Conservation (phyloP, 805 yeast species). For the Starmerella apicola region DNA sequence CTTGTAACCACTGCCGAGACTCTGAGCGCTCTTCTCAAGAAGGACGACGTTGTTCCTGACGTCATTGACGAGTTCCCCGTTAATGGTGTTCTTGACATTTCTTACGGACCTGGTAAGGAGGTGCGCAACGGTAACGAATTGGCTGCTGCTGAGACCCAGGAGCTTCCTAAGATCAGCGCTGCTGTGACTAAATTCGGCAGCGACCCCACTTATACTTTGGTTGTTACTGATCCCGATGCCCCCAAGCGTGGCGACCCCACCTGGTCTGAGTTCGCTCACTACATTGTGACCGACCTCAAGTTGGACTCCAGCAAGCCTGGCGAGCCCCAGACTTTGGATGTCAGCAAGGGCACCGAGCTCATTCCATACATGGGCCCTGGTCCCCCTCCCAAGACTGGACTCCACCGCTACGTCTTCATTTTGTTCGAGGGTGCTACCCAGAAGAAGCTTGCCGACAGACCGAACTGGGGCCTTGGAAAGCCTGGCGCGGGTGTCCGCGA, state of each 20-base stretch:
- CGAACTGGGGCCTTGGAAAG: slow-evolving; percentile 75
- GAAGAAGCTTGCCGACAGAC: slow-evolving; percentile 36
- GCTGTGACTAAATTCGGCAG: slow-evolving; percentile 41
- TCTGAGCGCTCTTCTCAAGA: slow-evolving; percentile 30
- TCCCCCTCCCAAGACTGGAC: slow-evolving; percentile 79
- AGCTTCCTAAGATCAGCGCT: slow-evolving; percentile 53
- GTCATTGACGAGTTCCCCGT: slow-evolving; percentile 26
- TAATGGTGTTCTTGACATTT: slow-evolving; percentile 41
- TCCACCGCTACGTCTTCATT: slow-evolving; percentile 74
- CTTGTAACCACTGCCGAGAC: slow-evolving; percentile 25
- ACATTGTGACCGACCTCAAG: slow-evolving; percentile 36
- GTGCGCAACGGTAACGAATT: slow-evolving; percentile 75
- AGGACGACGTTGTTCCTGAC: slow-evolving; percentile 35
- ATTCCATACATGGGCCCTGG: slow-evolving; percentile 68
- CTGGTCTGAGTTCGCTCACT: slow-evolving; percentile 84
- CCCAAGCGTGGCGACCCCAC: slow-evolving; percentile 71
- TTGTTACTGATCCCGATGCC: slow-evolving; percentile 88
- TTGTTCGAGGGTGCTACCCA: slow-evolving; percentile 38
- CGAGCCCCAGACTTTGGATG: slow-evolving; percentile 22
- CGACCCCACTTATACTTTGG: slow-evolving; percentile 52
- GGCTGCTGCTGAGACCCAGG: slow-evolving; percentile 51
- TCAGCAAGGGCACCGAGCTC: slow-evolving; percentile 33
- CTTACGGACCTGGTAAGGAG: slow-evolving; percentile 41
- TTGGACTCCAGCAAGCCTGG: slow-evolving; percentile 23
- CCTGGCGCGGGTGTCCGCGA: slow-evolving; percentile 69